phyloP scores from a whole-genome alignment of 1,284 basidiomycete genomes.

The Inonotus obliquus region DNA sequence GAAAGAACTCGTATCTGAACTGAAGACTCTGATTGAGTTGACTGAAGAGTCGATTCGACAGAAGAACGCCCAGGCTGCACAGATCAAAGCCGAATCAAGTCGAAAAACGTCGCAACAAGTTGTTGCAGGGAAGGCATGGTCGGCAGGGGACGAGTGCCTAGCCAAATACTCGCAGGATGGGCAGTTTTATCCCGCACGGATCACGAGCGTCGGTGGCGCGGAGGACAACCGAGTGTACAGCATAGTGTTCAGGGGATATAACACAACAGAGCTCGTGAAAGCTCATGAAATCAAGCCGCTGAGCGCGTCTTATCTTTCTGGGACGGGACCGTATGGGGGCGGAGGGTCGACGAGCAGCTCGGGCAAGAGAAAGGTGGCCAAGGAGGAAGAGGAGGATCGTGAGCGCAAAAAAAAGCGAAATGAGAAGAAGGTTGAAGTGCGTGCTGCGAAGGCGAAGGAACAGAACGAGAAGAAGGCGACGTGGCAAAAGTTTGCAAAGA shows the following conservation, averaged over 20 bases:
- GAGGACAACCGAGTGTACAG: slow-evolving; percentile 84
- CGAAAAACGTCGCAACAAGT: slow-evolving; percentile 5
- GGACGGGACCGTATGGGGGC: slow-evolving; percentile 4
- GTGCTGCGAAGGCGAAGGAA: slow-evolving; percentile 86
- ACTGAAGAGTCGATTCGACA: slow-evolving; percentile 74
- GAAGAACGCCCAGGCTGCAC: slow-evolving; percentile 44
- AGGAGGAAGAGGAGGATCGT: slow-evolving; percentile 84
- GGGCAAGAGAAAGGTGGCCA: slow-evolving; percentile 73
- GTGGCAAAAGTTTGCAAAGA: slow-evolving; percentile 99
- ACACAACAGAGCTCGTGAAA: slow-evolving; percentile 88
- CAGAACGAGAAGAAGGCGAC: slow-evolving; percentile 84
- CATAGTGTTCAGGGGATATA: slow-evolving; percentile 93
- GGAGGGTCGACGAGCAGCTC: slow-evolving; percentile 27
- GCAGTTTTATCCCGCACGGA: slow-evolving; percentile 87
- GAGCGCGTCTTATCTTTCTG: slow-evolving; percentile 34
- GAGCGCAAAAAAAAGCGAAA: slow-evolving; percentile 94
- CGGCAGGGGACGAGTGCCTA: slow-evolving; percentile 89
- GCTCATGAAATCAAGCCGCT: slow-evolving; percentile 68
- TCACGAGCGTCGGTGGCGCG: slow-evolving; percentile 85
- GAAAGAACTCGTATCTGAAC: slow-evolving; percentile 59
- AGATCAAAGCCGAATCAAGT: slow-evolving; percentile 47
- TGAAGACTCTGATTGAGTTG: slow-evolving; percentile 86
- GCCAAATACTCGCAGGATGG: slow-evolving; percentile 91
- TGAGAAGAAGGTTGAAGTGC: slow-evolving; percentile 89
- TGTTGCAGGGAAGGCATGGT: slow-evolving; percentile 45